phyloP scores from a whole-genome alignment of 331 rosid genomes.

The Phaseolus coccineus region DNA sequence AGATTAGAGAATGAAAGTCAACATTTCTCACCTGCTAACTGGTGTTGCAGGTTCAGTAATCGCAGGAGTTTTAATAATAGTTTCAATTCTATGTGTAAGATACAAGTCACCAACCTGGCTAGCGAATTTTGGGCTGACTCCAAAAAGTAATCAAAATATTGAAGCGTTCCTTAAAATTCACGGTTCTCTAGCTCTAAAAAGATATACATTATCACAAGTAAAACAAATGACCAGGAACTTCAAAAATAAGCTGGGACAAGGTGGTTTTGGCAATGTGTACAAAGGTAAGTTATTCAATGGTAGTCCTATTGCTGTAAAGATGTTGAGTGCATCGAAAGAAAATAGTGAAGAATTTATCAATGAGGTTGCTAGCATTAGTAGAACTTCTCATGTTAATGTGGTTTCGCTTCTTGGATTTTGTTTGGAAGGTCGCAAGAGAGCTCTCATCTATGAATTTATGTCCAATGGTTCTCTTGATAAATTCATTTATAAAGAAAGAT shows the following conservation, averaged over 20 bases:
- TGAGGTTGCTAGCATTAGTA: slow-evolving; percentile 54
- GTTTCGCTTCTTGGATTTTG: slow-evolving; percentile 54
- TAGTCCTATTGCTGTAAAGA: slow-evolving; percentile 46
- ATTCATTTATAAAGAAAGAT: too few species aligned
- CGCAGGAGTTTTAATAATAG: too few species aligned
- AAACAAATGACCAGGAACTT: slow-evolving; percentile 50
- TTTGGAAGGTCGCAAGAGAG: slow-evolving; percentile 39
- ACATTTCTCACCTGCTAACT: too few species aligned
- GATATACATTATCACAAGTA: slow-evolving; percentile 41
- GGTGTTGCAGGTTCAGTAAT: not conserved
- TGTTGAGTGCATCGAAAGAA: slow-evolving; percentile 44
- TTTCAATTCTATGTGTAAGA: not conserved
- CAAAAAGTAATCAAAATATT: not conserved
- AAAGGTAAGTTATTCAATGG: slow-evolving; percentile 44
- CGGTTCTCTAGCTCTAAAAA: slow-evolving; percentile 18
- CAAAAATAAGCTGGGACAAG: slow-evolving; percentile 47
- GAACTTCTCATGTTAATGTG: slow-evolving; percentile 58
- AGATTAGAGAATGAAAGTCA: too few species aligned
- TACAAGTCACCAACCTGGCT: not conserved
- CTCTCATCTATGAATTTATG: slow-evolving; percentile 55
- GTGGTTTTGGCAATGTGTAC: slow-evolving; percentile 51
- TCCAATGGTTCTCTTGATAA: slow-evolving; percentile 61
- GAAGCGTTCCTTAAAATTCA: slow-evolving; percentile 36
- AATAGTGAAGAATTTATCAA: slow-evolving; percentile 48
- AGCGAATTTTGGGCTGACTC: too few species aligned